Conservation (phyloP, 2,329 filamentous ascomycete genomes). For the Periglandula ipomoeae region DNA sequence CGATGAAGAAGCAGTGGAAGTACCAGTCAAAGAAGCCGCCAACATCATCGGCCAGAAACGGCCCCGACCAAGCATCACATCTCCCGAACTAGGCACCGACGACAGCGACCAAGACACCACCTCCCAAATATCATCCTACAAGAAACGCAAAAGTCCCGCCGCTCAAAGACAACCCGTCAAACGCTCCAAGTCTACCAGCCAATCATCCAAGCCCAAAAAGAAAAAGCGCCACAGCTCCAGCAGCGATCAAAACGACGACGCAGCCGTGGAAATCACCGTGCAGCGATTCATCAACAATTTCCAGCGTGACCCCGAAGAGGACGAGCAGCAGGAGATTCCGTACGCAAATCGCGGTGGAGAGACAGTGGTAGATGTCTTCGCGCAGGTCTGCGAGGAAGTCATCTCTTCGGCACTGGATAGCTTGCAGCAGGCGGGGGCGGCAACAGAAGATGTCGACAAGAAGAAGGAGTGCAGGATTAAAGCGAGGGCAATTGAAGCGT, state of each 20-base stretch:
- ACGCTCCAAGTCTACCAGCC: slow-evolving; percentile 5
- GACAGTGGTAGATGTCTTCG: slow-evolving; percentile 53
- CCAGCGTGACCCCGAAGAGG: slow-evolving; percentile 31
- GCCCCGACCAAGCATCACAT: slow-evolving; percentile 26
- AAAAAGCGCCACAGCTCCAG: slow-evolving; percentile 15
- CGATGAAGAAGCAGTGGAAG: slow-evolving; percentile 32
- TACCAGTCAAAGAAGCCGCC: slow-evolving; percentile 34
- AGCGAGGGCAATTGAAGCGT: slow-evolving; percentile 47
- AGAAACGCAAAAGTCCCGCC: slow-evolving; percentile 28
- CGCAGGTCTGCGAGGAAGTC: slow-evolving; percentile 52
- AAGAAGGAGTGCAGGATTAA: slow-evolving; percentile 48
- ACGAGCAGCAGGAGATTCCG: slow-evolving; percentile 42
- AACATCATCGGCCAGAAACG: slow-evolving; percentile 33
- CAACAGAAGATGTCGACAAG: slow-evolving; percentile 33
- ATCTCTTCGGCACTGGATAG: slow-evolving; percentile 40
- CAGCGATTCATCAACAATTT: slow-evolving; percentile 48
- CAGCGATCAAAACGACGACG: slow-evolving; percentile 16
- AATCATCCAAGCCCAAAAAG: slow-evolving; percentile 13
- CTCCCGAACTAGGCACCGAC: slow-evolving; percentile 32
- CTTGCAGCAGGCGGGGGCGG: slow-evolving; percentile 30
- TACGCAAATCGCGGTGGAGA: slow-evolving; percentile 45
- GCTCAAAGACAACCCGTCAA: slow-evolving; percentile 29
- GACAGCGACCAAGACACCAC: slow-evolving; percentile 16
- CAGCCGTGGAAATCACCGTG: slow-evolving; percentile 45
- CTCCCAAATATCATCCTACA: slow-evolving; percentile 2